These are phyloP conservation scores for Juglanconis oblonga DNA, from an alignment of 2,329 filamentous ascomycete genomes.

Conservation along the genomic window DNA sequence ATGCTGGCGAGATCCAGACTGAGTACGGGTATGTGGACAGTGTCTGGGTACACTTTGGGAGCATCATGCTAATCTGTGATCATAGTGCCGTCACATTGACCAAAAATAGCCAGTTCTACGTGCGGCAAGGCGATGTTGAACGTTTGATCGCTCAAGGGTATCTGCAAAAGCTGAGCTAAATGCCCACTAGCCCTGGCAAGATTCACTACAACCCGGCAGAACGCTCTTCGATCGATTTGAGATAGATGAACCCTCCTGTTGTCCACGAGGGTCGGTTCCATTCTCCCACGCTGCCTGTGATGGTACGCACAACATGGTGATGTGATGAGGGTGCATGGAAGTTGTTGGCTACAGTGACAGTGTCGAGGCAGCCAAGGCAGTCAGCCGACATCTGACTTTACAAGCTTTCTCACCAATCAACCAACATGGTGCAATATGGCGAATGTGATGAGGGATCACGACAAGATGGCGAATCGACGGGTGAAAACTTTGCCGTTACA, in stretches of 20 bases:
- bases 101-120: constrained; percentile 98
- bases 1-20: constrained; percentile 97
- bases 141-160: constrained; percentile 92
- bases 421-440: constrained; percentile 17
- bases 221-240: background rate
- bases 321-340: background rate
- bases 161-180: constrained; percentile 81
- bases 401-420: background rate
- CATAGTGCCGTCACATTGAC: constrained; percentile 86
- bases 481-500: background rate
- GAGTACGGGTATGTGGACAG: constrained; percentile 78
- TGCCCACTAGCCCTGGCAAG: background rate
- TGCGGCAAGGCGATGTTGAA: constrained; percentile 93
- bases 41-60: background rate
- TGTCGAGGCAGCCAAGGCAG: background rate
- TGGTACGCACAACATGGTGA: background rate
- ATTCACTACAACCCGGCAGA: background rate
- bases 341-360: background rate
- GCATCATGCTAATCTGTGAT: background rate
- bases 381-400: background rate
- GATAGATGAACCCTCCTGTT: too few species aligned
- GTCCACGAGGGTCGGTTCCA: background rate
- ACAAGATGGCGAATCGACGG: background rate
- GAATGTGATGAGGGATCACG: constrained; percentile 21
- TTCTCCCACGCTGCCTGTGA: background rate